Percentiles rank a stretch among this genome's conserved stretches.
These are phyloP conservation scores for Triticum aestivum DNA, from an alignment of 176 grass and related monocot species.

Conservation along the genomic window IWGSC_CS_RefSeq_v2.1 NC_057810.1:69152339-69152838, in stretches of 20 bases:
- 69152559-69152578: neutral
- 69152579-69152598: neutral
- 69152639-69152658: neutral
- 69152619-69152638: neutral
- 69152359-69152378: neutral
- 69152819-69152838: neutral
- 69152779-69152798: neutral
- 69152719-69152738: neutral
- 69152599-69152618: neutral
- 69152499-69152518: neutral
- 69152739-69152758: neutral
- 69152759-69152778: neutral
- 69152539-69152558: neutral
- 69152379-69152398: neutral
- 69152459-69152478: conserved; percentile 3
- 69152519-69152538: neutral
- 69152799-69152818: neutral
- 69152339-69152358: neutral
- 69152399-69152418: neutral
- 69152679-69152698: neutral
- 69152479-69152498: neutral
- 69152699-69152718: neutral
- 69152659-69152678: neutral
- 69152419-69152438: neutral
- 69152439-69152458: neutral